Base-by-base conservation (phyloP, 2,329 filamentous ascomycete species). In the Diaporthe sp. region DNA sequence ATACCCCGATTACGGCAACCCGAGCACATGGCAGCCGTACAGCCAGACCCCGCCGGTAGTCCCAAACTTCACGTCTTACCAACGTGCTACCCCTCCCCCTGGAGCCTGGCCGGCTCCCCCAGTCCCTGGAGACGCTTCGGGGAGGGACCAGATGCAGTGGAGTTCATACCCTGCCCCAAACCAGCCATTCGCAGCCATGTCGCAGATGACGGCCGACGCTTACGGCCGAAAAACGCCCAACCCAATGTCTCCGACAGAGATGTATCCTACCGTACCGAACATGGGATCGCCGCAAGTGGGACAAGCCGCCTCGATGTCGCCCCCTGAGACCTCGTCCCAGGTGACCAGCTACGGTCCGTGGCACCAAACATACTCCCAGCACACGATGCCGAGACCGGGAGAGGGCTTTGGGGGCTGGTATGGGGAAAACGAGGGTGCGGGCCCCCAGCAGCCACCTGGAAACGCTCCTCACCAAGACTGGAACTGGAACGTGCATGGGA, bases 41-140 rank as follows among this genome's bases (percentile, higher is more conserved):
- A 79, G 87, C 13, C 83, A 87, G 55, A 88, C 88, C 10, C 19
- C 68, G n/a, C 85, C 88, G 13, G 82, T 89, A 44, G 86, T 86
- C 4, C 83, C 87, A 0, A 86, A 85, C 3, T 88, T 87, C 75
- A 86, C 88, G 7, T 84, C 87, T 2, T 90, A 88, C 77, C 82
- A 84, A 8, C 83, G 85, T 30, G 83, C 85, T 55, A 81, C 82
- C 1, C 80, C 85, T 19, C 78, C 81, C 27, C 75, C 84, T 3
- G 47, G 39, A 10, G 73, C 79, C 10, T 78, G 81, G 7, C 78
- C 84, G 39, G 81, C 83, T 66, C 79, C 84, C 9, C 59, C 58
- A 30, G 74, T 70, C 15, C 53, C 51, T 8, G 51, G 66, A 27
- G 84, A 87, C 50, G 73, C 84, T 42, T 80, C 81, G 13, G 78